These are phyloP conservation scores for Quercus parvula DNA, from an alignment of 306 rosid genomes.

Conservation along the genomic window DNA sequence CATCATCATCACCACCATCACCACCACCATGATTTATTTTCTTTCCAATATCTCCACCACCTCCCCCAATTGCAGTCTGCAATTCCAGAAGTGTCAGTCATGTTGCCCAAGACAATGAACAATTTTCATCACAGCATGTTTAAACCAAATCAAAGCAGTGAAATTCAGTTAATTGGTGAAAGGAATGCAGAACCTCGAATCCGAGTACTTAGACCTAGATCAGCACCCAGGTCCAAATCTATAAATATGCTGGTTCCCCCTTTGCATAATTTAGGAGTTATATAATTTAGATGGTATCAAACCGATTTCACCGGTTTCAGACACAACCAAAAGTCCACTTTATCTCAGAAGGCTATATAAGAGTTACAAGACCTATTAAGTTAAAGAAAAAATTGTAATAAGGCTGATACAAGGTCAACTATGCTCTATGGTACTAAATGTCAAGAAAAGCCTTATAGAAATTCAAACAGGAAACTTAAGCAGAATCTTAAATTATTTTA, in stretches of 20 bases:
- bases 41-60: conserved; percentile 93
- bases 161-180: not conserved
- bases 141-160: not conserved
- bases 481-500: no score
- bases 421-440: no score
- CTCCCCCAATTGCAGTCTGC: conserved; percentile 91
- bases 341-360: not conserved
- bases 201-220: not conserved
- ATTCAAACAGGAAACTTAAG: no score
- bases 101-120: not conserved
- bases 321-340: not conserved
- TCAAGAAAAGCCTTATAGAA: no score
- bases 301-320: no score
- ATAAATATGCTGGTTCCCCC: not conserved
- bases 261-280: not conserved
- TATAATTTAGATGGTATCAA: not conserved
- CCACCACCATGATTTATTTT: conserved; percentile 86
- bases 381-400: no score
- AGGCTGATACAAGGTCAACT: no score
- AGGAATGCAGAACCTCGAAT: not conserved
- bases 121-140: not conserved
- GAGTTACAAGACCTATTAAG: no score
- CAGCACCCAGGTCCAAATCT: not conserved
- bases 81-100: conserved; percentile 11
- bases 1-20: conserved; percentile 94